Base-by-base conservation (phyloP, 768 basidiomycete species). In the Amylocystis lapponica region DNA sequence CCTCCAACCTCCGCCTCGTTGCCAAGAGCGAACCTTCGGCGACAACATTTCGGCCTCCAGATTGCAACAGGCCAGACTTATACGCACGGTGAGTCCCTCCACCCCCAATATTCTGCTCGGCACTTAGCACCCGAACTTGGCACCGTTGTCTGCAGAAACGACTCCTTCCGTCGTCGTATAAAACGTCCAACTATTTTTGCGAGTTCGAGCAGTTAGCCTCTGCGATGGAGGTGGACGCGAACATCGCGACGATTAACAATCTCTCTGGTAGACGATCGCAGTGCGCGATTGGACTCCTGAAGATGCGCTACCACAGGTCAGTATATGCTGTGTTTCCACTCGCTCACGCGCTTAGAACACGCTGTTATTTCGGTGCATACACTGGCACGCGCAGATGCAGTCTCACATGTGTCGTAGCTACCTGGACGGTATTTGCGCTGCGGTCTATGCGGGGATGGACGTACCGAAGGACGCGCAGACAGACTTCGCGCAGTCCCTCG, bases 41-140 rank as follows among this genome's bases (percentile, higher is more conserved):
- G 55, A 59, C 22, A 60, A 65, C 43, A 57, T 78, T 47, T 70
- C n/a, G 75, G 72, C 5, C 50, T 75, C 27, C 74, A 74, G 46
- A 56, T 73, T 11, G 71, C 5, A 88, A 90, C 60, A 84, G 87
- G 48, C 70, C 70, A 11, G 71, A 75, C 57, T 57, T 71, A n/a
- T n/a, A n/a, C n/a, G n/a, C n/a, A n/a, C n/a, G n/a, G n/a, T n/a
- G n/a, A 75, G 32, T 80, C 76, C 45, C 70, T 33, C 51, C 0
- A 51, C 1, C 19, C n/a, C n/a, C n/a, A n/a, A n/a, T n/a, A n/a
- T n/a, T n/a, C n/a, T n/a, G n/a, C n/a, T n/a, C n/a, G n/a, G n/a
- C n/a, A n/a, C n/a, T n/a, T n/a, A n/a, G n/a, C n/a, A n/a, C n/a
- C n/a, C n/a, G n/a, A n/a, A n/a, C n/a, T n/a, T n/a, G n/a, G n/a